Base-by-base conservation (phyloP, 768 basidiomycete genomes). In the Podaxis mareebaensis region DNA sequence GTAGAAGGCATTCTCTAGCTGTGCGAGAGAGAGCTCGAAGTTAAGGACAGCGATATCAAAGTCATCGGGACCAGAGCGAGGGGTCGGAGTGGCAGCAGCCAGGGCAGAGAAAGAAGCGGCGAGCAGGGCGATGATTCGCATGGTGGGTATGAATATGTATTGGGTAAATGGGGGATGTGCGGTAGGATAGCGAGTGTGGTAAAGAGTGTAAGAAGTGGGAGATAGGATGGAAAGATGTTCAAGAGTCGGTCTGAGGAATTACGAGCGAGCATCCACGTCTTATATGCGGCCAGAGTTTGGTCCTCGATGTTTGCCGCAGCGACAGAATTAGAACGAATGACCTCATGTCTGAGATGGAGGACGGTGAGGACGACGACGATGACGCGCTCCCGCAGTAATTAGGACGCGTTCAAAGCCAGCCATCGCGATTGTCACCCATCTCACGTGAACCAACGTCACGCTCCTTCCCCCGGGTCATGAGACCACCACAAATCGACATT, bases 1-100 rank as follows among this genome's bases (percentile, higher is more conserved):
- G 71, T 84, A 85, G 67, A 83, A 85, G 2, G 79, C 72, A 61
- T 72, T 74, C 65, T 80, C 78, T 22, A 85, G 71, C 57, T 81
- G 75, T 67, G 82, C 81, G 46, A 84, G 73, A 3, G 77, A 78
- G 53, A 84, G 73, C 0, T 81, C 79, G 49, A 73, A 79, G 65
- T 82, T 79, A 20, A 85, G 75, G 44, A 81, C 63, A 7, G 66
- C 69, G 20, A 66, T 53, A 54, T 71, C 73, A 24, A 38, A 13
- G 22, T 38, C 53, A 3, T 28, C 53, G 13, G 22, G 12, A 30
- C 38, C 44, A 46, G 44, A 51, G 33, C 42, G 61, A 8, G 52
- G 52, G 17, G 30, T 38, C 8, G 53, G 61, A 13, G 44, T 38
- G 40, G 53, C 53, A 24, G 15, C 30, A 30, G 44, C 42, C 3